Evolutionary conservation across 2,329 filamentous ascomycete genomes (phyloP), one percentile per base, ranked within the genome.

Genomic region (Ilyonectria sp.): DNA sequence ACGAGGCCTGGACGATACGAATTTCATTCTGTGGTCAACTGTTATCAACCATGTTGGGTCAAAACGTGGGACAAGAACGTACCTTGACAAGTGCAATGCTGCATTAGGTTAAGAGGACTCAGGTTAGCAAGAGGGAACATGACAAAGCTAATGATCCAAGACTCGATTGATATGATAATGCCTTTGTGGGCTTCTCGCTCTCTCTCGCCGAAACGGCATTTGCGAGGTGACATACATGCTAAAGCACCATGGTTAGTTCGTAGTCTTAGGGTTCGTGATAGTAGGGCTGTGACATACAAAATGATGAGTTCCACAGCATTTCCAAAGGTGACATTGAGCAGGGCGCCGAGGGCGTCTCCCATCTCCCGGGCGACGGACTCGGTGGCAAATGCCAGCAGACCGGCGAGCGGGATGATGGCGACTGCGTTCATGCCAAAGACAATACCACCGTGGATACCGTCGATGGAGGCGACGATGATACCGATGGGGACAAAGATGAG

Each of bases 1-100:
- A 84, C 0, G 95, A 97, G 15, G 95, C 94, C 81, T 97, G 95
- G 26, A 97, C 95, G 73, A 97, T 95, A 67, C 93, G 91, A 68
- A 97, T 96, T 84, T 97, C 90, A 80, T 94, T 86, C 86, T 90
- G 67, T 47, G 60, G 33, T 11, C 10, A 35, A 31, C 0, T 23
- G 62, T 53, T 40, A 71, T 44, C 19, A 40, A 11, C 6, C 3
- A 11, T 19, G 5, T 23, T 21, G 3, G 5, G 8, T 33, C 2
- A 6, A 9, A 13, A 9, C 5, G n/a, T 10, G 15, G 11, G 7
- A 3, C 15, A 17, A n/a, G 7, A 15, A 47, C 43, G 31, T 70
- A 71, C 88, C 82, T 94, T 94, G 74, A 91, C 89, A 31, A 95
- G 84, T 50, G 92, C 93, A 81, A 95, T 94, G 79, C 91, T 94